Evolutionary conservation across 2,329 filamentous ascomycete genomes (phyloP).

Genomic region (Colletotrichum falcatum): DNA sequence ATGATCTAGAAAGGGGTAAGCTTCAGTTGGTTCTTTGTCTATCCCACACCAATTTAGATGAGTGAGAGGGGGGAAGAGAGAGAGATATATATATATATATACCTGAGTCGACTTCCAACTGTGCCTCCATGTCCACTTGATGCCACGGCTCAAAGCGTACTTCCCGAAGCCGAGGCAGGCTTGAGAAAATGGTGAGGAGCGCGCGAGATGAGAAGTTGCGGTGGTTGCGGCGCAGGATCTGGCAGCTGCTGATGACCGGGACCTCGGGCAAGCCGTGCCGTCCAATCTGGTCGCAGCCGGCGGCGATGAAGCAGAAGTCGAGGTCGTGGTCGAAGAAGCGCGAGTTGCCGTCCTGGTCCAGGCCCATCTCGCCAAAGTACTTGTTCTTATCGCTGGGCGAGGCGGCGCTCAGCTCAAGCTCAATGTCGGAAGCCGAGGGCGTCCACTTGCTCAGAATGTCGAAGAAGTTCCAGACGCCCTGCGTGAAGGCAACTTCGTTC

Average conservation of each 20-base stretch:
- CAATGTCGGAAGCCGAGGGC: slow-evolving; percentile 38
- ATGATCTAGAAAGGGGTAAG: slow-evolving; percentile 35
- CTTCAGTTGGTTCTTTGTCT: neutral
- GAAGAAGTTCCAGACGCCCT: slow-evolving; percentile 44
- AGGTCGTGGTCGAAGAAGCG: slow-evolving; percentile 45
- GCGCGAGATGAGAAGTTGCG: slow-evolving; percentile 43
- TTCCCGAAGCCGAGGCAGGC: slow-evolving; percentile 41
- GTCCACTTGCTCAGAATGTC: slow-evolving; percentile 44
- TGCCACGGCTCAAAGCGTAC: slow-evolving; percentile 43
- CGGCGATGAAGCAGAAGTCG: slow-evolving; percentile 42
- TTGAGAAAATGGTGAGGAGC: slow-evolving; percentile 42
- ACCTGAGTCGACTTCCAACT: slow-evolving; percentile 42
- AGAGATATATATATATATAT: too few relatives aligned
- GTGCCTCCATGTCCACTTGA: slow-evolving; percentile 40
- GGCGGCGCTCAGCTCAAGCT: slow-evolving; percentile 45
- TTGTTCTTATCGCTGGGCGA: slow-evolving; percentile 44
- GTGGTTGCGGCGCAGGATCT: slow-evolving; percentile 42
- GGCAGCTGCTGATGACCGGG: slow-evolving; percentile 39
- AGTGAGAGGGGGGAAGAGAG: neutral
- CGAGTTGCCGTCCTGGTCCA: slow-evolving; percentile 44
- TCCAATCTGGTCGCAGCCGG: slow-evolving; percentile 41
- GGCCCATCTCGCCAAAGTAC: slow-evolving; percentile 42
- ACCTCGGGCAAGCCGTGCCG: slow-evolving; percentile 43
- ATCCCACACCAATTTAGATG: neutral
- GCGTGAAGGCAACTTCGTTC: slow-evolving; percentile 46